Evolutionary conservation across 1,284 basidiomycete genomes (phyloP).

Genomic region (Mycocalia duriaeana): DNA sequence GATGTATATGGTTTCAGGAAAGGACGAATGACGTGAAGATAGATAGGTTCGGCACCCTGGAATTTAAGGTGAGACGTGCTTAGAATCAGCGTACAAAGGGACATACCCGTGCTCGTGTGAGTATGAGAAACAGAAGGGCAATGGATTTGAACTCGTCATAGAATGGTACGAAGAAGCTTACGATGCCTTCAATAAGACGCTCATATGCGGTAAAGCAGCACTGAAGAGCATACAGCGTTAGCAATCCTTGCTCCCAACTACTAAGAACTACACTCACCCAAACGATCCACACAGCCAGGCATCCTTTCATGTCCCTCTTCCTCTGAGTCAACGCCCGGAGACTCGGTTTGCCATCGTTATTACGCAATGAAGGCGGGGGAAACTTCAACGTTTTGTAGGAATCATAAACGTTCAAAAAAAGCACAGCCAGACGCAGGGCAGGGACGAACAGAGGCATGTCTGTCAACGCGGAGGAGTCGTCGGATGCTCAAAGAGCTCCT

Average conservation of each 20-base stretch:
- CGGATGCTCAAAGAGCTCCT: conserved; percentile 1
- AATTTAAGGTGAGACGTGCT: conserved; percentile 9
- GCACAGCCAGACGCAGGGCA: conserved; percentile 57
- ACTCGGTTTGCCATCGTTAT: conserved; percentile 58
- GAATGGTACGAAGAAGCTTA: conserved; percentile 71
- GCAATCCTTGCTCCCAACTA: not conserved
- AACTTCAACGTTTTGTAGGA: conserved; percentile 75
- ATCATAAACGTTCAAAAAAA: conserved; percentile 76
- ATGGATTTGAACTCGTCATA: conserved; percentile 75
- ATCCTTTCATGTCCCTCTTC: conserved; percentile 79
- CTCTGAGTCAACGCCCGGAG: conserved; percentile 62
- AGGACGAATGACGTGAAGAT: conserved; percentile 68
- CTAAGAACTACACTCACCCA: conserved; percentile 51
- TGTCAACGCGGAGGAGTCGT: no score
- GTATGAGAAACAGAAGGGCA: conserved; percentile 62
- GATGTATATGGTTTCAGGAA: conserved; percentile 62
- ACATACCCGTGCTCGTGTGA: conserved; percentile 70
- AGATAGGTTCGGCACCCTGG: conserved; percentile 77
- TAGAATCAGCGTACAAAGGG: not conserved
- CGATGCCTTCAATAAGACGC: conserved; percentile 51
- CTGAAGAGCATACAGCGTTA: conserved; percentile 27
- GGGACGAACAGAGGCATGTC: conserved; percentile 69
- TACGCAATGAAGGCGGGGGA: conserved; percentile 56
- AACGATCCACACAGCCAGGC: conserved; percentile 75
- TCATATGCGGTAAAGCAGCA: conserved; percentile 63